These are phyloP conservation scores for Boletus patriciae DNA, from an alignment of 768 basidiomycete species.

Conservation along the genomic window DNA sequence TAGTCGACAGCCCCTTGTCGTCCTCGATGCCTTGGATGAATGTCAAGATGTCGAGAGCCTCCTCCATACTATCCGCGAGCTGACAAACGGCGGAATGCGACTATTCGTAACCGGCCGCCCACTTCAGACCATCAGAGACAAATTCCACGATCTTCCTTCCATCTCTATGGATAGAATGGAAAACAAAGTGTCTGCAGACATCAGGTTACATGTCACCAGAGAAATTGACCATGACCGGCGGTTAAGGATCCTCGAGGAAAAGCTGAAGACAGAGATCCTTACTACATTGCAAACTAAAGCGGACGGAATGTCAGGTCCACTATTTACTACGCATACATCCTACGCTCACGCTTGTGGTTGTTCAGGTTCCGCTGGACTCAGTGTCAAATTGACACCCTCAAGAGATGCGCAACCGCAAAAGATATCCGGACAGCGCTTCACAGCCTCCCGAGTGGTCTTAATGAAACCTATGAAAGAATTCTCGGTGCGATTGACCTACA, in stretches of 20 bases:
- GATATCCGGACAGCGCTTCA: conserved; percentile 6
- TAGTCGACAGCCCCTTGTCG: neutral
- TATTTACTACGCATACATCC: neutral
- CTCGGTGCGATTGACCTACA: conserved; percentile 2
- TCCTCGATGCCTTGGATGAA: conserved; percentile 24
- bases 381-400: conserved; percentile 16
- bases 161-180: conserved; percentile 6
- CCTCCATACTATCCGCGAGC: neutral
- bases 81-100: neutral
- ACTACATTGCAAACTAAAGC: neutral
- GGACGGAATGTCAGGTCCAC: conserved; percentile 13
- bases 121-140: conserved; percentile 5
- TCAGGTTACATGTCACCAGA: conserved; percentile 5
- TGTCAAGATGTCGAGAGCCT: conserved; percentile 1
- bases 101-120: conserved; percentile 16
- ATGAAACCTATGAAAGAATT: conserved; percentile 22
- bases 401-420: neutral
- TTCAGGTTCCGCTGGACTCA: conserved; percentile 23
- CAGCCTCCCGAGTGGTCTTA: conserved; percentile 13
- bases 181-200: neutral
- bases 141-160: neutral
- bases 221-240: conserved; percentile 1
- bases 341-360: neutral
- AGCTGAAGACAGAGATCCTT: conserved; percentile 7
- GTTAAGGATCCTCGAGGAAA: neutral